Base-by-base conservation (phyloP, 257 asterid genomes). In the Solanum lycopersicoides region DNA sequence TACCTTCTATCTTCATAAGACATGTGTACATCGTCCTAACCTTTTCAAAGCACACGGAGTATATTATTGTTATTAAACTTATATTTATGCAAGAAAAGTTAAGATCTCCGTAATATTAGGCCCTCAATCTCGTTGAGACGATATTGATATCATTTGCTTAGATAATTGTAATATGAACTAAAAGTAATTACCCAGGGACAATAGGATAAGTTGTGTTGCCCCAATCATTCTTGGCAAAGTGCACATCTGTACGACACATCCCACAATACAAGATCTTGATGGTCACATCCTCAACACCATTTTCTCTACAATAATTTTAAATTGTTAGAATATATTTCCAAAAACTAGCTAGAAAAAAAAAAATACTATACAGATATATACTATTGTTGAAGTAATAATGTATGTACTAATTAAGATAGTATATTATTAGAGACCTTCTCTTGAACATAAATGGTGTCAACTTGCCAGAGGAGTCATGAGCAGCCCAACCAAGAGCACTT, bases 201-300 rank as follows among this genome's bases (percentile, higher is more conserved):
- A 88, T 59, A 83, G 89, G 89, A 80, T 88, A 88, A 20, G 12
- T 23, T 10, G 82, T 56, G 18, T 45, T 45, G 2, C 63, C 88
- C 87, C 87, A 88, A 41, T 88, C 89, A 68, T 88, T 88, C 85
- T 84, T 88, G 50, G 83, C 85, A 77, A 83, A 83, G 63, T 83
- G 77, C 21, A 84, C 72, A 83, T 88, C 89, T 16, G 88, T 68
- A 14, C 79, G 89, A 68, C 89, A 88, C 66, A 88, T 75, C 59
- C 89, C 89, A 75, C 89, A 88, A n/a, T 84, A 88, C 68, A 84
- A 23, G 20, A 88, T 79, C 72, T 88, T 84, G 79, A 88, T 37
- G 23, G 83, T 84, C 59, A 88, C 86, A 60, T 88, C 9, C n/a
- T 60, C 75, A 42, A 60, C n/a, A 4, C 88, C 89, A 39, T 76